Evolutionary conservation across 345 rosid species (phyloP), one percentile per base, ranked within the genome.

Genomic region (Cardamine chenopodiifolia): DNA sequence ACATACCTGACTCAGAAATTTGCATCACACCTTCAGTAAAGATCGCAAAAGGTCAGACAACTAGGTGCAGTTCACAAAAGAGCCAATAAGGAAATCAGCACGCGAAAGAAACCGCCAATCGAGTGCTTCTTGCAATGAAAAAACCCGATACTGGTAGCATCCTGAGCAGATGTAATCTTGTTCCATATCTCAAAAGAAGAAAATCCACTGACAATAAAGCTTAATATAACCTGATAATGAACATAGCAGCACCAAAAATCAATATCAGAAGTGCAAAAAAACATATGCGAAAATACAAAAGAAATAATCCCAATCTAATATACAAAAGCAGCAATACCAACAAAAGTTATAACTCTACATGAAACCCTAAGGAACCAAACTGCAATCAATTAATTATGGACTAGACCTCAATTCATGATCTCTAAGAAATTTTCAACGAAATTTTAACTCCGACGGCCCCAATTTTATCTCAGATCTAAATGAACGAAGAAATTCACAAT

Each of bases 11-110:
- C 72, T 77, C 81, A 91, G 80, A 78, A 74, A 61, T 80, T 82
- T 81, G 89, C 94, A 88, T 86, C 82, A 83, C 81, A 79, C 81
- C 87, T 83, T 79, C 83, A 62, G 63, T 48, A 73, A 80, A 74
- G 82, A 71, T 86, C 71, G 78, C 78, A 55, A 37, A 62, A 68
- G 80, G 77, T 69, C 76, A 7, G 80, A 73, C 57, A 76, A 79
- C 91, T 89, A 94, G 68, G 98, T 94, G 88, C 97, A 87, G 81
- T 94, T 94, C 71, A 94, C 86, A 74, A 91, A 89, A 82, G 91
- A 87, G 78, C 86, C 88, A 85, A 84, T 76, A 64, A 88, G 88
- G 68, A 86, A 88, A 81, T 85, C 90, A 81, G 95, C 85, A 77
- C 61, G 81, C 58, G 78, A 75, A 53, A 86, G 82, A 82, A 90